Evolutionary conservation across 1,139 yeast species (phyloP).

Genomic region (Geotrichum cucujoidarum): DNA sequence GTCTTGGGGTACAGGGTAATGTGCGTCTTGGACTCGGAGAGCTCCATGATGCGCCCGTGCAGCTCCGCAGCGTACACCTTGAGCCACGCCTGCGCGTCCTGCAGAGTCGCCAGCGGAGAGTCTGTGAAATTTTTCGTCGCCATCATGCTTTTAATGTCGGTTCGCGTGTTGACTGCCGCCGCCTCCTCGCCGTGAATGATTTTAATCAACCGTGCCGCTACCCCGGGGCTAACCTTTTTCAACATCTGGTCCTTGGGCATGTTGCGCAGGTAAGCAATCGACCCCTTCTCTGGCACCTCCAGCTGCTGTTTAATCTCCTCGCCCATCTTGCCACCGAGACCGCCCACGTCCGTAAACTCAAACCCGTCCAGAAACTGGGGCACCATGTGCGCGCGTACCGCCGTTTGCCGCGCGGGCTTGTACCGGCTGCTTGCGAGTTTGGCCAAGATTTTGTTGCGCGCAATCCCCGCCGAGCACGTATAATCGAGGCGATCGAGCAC

Average conservation of each 20-base stretch:
- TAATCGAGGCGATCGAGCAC: slow-evolving; percentile 60
- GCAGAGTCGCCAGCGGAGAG: slow-evolving; percentile 47
- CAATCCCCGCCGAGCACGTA: slow-evolving; percentile 87
- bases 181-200: slow-evolving; percentile 60
- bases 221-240: slow-evolving; percentile 32
- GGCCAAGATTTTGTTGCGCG: slow-evolving; percentile 69
- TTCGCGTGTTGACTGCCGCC: slow-evolving; percentile 51
- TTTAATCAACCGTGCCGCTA: slow-evolving; percentile 50
- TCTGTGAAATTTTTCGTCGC: slow-evolving; percentile 69
- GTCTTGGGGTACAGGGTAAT: slow-evolving; percentile 36
- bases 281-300: slow-evolving; percentile 31
- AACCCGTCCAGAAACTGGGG: slow-evolving; percentile 53
- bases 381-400: slow-evolving; percentile 50
- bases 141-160: slow-evolving; percentile 78
- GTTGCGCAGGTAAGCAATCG: slow-evolving; percentile 28
- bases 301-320: slow-evolving; percentile 47
- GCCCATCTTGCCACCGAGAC: slow-evolving; percentile 89
- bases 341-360: slow-evolving; percentile 72
- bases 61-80: slow-evolving; percentile 80
- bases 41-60: slow-evolving; percentile 61
- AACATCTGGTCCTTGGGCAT: slow-evolving; percentile 35
- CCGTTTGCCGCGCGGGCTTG: slow-evolving; percentile 85
- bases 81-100: slow-evolving; percentile 74
- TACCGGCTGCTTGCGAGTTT: slow-evolving; percentile 83
- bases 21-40: slow-evolving; percentile 59